Base-by-base conservation (phyloP, 1,284 basidiomycete species). In the Leccinum olivaceoglutinosum region DNA sequence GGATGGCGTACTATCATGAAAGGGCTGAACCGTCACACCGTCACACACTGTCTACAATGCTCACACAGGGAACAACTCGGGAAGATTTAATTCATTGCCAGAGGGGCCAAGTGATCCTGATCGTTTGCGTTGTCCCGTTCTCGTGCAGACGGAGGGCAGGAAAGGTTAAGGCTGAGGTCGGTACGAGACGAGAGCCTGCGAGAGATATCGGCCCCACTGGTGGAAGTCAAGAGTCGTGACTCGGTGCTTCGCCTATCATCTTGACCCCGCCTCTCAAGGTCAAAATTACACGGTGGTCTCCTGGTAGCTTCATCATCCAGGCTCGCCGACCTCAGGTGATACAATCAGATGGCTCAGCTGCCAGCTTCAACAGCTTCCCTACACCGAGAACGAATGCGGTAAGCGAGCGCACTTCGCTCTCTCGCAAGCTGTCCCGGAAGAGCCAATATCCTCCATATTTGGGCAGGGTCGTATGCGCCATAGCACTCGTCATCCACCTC, bases 321-420 rank as follows among this genome's bases (percentile, higher is more conserved):
- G 71, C 81, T 86, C 32, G 77, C 72, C 61, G 79, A 83, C 66
- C 84, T 83, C 60, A 78, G 71, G 53, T 75, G 75, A 21, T 73
- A 75, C 16, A 55, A 56, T 76, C 77, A 14, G 74, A 68, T 32
- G 68, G 64, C 58, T 74, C 76, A 16, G 75, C 76, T 44, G 80
- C 70, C 60, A 92, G 90, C 63, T 85, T 81, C 62, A 92, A 73
- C 8, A 89, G 79, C 71, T 83, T 85, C 32, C 90, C 89, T 5
- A 89, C 80, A 39, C 88, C 88, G 21, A 92, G 76, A 66, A 93
- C 73, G 65, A 93, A 84, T 49, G 83, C 85, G 3, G 91, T 92
- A 72, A 90, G 79, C 9, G 83, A 85, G 60, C 91, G 78, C 2
- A 92, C 86, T 53, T 92, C 90, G 65, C 87, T 88, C 58, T 85